Percentiles rank a stretch among this genome's conserved stretches.
Evolutionary conservation across 768 basidiomycete genomes (phyloP).

Genomic region (Brasilioporus rufonigricans): DNA sequence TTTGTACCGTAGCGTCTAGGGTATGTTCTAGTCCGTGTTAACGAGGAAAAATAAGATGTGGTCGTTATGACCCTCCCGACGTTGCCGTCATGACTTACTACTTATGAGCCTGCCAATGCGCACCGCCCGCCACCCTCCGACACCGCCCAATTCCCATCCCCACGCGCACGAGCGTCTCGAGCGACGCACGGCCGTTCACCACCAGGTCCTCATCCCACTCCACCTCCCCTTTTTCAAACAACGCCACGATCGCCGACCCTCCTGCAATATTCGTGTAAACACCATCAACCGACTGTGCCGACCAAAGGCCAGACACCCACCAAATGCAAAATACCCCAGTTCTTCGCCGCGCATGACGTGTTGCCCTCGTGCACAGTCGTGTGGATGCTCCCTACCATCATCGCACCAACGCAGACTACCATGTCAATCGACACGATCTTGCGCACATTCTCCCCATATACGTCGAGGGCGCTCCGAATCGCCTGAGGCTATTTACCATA

Average conservation of each 20-base stretch:
- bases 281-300: not conserved
- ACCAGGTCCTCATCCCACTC: slow-evolving; percentile 92
- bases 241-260: slow-evolving; percentile 86
- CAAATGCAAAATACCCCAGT: slow-evolving; percentile 94
- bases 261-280: slow-evolving; percentile 51
- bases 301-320: slow-evolving; percentile 42
- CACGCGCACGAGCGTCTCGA: slow-evolving; percentile 87
- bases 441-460: slow-evolving; percentile 92
- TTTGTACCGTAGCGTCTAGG: not conserved
- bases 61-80: too few species aligned
- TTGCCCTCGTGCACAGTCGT: slow-evolving; percentile 84
- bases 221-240: slow-evolving; percentile 83
- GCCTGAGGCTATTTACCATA: slow-evolving; percentile 71
- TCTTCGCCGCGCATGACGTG: slow-evolving; percentile 81
- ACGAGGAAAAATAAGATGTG: too few species aligned
- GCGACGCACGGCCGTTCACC: slow-evolving; percentile 77
- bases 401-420: slow-evolving; percentile 88
- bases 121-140: slow-evolving; percentile 9
- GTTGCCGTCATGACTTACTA: too few species aligned
- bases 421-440: slow-evolving; percentile 94
- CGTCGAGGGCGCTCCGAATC: slow-evolving; percentile 83
- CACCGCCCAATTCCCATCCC: slow-evolving; percentile 78
- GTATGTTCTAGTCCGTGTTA: not conserved
- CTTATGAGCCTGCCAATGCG: too few species aligned
- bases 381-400: slow-evolving; percentile 93